phyloP scores from a whole-genome alignment of 352 stramenopile species.

The Salisapilia sapeloensis region DNA sequence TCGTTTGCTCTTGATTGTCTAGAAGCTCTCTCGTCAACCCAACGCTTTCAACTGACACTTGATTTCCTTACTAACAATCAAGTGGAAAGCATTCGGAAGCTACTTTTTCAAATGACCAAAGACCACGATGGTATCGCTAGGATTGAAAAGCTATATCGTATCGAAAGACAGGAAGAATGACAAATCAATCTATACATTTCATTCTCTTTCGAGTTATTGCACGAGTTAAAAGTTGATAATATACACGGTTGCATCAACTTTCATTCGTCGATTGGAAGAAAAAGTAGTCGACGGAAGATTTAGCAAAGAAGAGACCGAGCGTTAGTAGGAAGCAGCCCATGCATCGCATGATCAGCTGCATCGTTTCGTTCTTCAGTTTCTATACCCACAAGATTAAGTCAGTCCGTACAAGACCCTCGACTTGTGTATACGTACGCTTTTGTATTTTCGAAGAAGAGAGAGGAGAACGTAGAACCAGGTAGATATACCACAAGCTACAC shows the following conservation, averaged over 20 bases:
- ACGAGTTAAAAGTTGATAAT: too few relatives aligned
- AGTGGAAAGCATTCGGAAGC: conserved; percentile 15
- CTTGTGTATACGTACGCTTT: conserved; percentile 27
- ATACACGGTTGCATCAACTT: too few relatives aligned
- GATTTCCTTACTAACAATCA: conserved; percentile 65
- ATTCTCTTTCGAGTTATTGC: too few relatives aligned
- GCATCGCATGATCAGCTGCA: conserved; percentile 64
- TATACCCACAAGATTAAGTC: too few relatives aligned
- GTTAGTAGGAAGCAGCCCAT: conserved; percentile 74
- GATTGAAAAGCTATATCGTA: too few relatives aligned
- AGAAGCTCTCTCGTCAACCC: conserved; percentile 18
- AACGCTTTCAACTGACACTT: conserved; percentile 36
- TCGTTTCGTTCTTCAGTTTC: conserved; percentile 74
- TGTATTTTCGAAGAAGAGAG: conserved; percentile 80
- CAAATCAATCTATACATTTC: too few relatives aligned
- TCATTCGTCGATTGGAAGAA: too few relatives aligned
- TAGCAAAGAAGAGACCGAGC: conserved; percentile 61
- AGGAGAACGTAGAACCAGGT: conserved; percentile 82
- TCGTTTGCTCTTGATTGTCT: conserved; percentile 22
- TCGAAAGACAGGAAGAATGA: too few relatives aligned
- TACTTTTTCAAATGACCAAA: conserved; percentile 11
- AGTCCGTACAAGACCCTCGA: neutral
- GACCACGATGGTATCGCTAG: neutral
- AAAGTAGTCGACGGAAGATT: conserved; percentile 79
- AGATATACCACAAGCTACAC: conserved; percentile 71